Percentiles rank a stretch among this genome's conserved stretches.
phyloP scores from a whole-genome alignment of 768 basidiomycete genomes.

The Lactarius psammicola region DNA sequence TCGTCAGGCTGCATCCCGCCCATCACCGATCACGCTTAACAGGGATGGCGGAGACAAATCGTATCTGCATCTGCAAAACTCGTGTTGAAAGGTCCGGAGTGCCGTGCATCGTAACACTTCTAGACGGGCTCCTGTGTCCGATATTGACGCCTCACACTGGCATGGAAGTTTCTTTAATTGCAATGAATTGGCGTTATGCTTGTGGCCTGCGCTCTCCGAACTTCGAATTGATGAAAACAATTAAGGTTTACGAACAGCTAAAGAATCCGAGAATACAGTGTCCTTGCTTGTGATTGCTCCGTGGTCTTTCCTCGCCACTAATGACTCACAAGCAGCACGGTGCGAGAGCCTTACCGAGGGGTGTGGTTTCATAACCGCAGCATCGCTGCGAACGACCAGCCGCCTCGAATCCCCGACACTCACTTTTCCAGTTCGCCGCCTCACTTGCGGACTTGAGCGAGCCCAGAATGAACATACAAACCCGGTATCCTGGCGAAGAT shows the following conservation, averaged over 20 bases:
- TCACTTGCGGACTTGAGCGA: constrained; percentile 17
- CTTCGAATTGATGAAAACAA: constrained; percentile 3
- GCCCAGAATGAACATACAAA: constrained; percentile 19
- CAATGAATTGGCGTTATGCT: background rate
- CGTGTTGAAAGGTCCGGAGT: background rate
- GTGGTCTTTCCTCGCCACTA: background rate
- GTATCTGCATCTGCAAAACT: constrained; percentile 11
- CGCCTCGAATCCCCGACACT: constrained; percentile 6
- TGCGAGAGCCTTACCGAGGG: background rate
- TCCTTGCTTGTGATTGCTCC: constrained; percentile 2
- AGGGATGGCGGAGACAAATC: constrained; percentile 11
- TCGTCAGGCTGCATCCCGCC: background rate
- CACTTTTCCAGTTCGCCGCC: constrained; percentile 16
- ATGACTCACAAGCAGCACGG: background rate
- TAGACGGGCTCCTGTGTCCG: constrained; percentile 8
- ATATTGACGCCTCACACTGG: constrained; percentile 6
- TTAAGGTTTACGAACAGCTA: constrained; percentile 9
- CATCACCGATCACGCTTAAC: constrained; percentile 1
- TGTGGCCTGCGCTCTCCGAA: background rate
- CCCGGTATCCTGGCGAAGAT: constrained; percentile 22
- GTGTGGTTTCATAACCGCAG: constrained; percentile 6
- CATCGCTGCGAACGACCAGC: background rate
- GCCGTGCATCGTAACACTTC: background rate
- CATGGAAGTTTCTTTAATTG: constrained; percentile 2
- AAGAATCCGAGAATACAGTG: constrained; percentile 8